phyloP scores from a whole-genome alignment of 345 rosid species.

The Lepidium africanum region DNA sequence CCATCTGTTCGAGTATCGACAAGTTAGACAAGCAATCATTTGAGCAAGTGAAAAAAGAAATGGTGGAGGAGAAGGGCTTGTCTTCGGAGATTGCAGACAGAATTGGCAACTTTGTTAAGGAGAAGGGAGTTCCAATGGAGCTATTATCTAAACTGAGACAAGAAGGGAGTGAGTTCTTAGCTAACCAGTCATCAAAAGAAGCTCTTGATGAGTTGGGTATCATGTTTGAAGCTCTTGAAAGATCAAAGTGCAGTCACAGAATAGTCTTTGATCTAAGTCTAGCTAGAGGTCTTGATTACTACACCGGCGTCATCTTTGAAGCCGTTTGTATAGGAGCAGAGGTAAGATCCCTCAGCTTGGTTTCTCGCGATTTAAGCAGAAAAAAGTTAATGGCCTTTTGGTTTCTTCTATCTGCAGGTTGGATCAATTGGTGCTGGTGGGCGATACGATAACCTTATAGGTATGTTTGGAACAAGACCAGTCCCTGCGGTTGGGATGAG shows the following conservation, averaged over 20 bases:
- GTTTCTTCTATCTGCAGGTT: conserved; percentile 42
- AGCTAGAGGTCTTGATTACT: conserved; percentile 98
- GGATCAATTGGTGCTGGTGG: conserved; percentile 97
- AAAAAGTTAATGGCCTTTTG: not conserved
- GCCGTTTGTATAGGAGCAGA: conserved; percentile 77
- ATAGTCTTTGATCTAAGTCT: conserved; percentile 93
- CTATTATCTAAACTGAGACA: conserved; percentile 51
- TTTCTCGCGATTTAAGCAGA: not conserved
- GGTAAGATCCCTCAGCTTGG: conserved; percentile 33
- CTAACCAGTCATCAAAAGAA: conserved; percentile 46
- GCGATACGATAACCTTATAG: conserved; percentile 83
- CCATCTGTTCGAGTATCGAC: conserved; percentile 92
- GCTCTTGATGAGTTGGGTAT: conserved; percentile 73
- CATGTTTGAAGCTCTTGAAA: conserved; percentile 78
- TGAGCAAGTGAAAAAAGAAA: conserved; percentile 81
- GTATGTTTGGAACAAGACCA: conserved; percentile 79
- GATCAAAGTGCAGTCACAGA: conserved; percentile 62
- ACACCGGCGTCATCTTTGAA: conserved; percentile 92
- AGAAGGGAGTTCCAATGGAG: conserved; percentile 65
- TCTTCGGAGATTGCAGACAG: conserved; percentile 58
- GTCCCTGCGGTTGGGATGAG: conserved; percentile 95
- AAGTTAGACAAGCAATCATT: conserved; percentile 86
- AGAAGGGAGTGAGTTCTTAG: conserved; percentile 52
- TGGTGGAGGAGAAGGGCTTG: conserved; percentile 93
- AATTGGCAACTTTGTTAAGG: conserved; percentile 72